These are phyloP conservation scores for Chlorella ohadii DNA, from an alignment of 139 green algal genomes.

Conservation along the genomic window DNA sequence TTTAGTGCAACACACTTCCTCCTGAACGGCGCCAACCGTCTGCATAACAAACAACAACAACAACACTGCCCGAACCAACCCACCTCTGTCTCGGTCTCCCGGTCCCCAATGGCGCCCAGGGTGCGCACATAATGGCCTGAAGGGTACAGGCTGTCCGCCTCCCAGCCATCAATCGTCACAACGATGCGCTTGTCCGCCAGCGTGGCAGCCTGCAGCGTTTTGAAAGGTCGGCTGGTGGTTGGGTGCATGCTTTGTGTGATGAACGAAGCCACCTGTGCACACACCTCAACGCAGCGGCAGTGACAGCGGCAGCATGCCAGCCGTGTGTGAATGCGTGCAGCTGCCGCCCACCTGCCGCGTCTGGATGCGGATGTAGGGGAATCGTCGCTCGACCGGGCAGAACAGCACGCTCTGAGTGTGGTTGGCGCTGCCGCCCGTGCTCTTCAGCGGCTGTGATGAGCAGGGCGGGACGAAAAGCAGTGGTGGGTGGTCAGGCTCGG, in stretches of 20 bases:
- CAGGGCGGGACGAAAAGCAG: not conserved
- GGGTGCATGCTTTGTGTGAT: too few species aligned
- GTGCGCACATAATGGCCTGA: conserved; percentile 85
- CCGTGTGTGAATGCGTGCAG: too few species aligned
- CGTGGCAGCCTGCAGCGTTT: conserved; percentile 56
- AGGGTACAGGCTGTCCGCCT: conserved; percentile 73
- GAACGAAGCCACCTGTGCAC: too few species aligned
- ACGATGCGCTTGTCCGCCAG: conserved; percentile 90
- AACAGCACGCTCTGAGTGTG: conserved; percentile 69
- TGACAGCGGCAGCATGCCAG: too few species aligned
- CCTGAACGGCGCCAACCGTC: too few species aligned
- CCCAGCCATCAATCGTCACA: conserved; percentile 85
- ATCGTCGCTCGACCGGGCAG: conserved; percentile 79
- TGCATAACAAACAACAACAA: too few species aligned
- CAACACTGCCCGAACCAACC: too few species aligned
- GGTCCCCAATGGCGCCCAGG: conserved; percentile 84
- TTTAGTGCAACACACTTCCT: too few species aligned
- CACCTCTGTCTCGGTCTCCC: conserved; percentile 85
- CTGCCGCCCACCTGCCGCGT: conserved; percentile 74
- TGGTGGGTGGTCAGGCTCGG: not conserved
- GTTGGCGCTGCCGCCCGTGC: conserved; percentile 19
- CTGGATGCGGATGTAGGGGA: conserved; percentile 87
- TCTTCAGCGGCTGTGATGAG: conserved; percentile 22
- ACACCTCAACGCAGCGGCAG: too few species aligned
- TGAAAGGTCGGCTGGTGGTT: not conserved